These are phyloP conservation scores for Rhizopogon vinicolor DNA, from an alignment of 768 basidiomycete species.

Conservation along the genomic window DNA sequence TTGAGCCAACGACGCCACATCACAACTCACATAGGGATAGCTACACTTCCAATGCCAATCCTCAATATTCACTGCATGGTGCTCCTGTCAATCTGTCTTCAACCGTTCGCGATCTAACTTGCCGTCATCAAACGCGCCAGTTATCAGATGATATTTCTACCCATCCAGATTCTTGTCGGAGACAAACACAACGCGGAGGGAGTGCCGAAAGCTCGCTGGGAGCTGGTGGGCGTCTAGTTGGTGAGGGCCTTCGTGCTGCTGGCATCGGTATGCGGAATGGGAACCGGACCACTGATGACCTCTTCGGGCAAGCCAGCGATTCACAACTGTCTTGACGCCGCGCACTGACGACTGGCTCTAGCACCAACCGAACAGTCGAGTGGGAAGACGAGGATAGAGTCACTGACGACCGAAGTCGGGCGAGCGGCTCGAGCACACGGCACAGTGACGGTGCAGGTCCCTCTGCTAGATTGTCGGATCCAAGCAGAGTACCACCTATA, in stretches of 20 bases:
- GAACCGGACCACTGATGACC: slow-evolving; percentile 30
- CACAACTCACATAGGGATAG: slow-evolving; percentile 18
- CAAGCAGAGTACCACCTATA: slow-evolving; percentile 14
- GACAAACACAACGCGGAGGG: slow-evolving; percentile 59
- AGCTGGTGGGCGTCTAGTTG: slow-evolving; percentile 48
- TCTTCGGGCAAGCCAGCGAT: slow-evolving; percentile 27
- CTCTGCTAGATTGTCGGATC: too few relatives aligned
- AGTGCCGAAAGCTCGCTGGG: slow-evolving; percentile 66
- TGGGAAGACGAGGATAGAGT: slow-evolving; percentile 22
- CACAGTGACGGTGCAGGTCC: too few relatives aligned
- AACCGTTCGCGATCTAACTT: slow-evolving; percentile 44
- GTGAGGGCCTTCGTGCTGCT: slow-evolving; percentile 68
- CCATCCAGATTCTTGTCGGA: slow-evolving; percentile 33
- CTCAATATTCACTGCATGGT: slow-evolving; percentile 22
- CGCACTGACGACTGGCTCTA: slow-evolving; percentile 5
- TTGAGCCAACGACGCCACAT: slow-evolving; percentile 38
- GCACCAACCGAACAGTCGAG: slow-evolving; percentile 10
- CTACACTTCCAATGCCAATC: slow-evolving; percentile 12
- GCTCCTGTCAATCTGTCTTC: slow-evolving; percentile 33
- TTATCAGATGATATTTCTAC: slow-evolving; percentile 43
- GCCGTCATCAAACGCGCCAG: slow-evolving; percentile 51
- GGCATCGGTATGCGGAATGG: slow-evolving; percentile 46
- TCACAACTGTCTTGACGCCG: slow-evolving; percentile 10
- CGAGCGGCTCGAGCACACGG: too few relatives aligned
- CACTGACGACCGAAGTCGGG: slow-evolving; percentile 18